Base-by-base conservation (phyloP, 257 asterid species). In the Solanum tarijense region DNA sequence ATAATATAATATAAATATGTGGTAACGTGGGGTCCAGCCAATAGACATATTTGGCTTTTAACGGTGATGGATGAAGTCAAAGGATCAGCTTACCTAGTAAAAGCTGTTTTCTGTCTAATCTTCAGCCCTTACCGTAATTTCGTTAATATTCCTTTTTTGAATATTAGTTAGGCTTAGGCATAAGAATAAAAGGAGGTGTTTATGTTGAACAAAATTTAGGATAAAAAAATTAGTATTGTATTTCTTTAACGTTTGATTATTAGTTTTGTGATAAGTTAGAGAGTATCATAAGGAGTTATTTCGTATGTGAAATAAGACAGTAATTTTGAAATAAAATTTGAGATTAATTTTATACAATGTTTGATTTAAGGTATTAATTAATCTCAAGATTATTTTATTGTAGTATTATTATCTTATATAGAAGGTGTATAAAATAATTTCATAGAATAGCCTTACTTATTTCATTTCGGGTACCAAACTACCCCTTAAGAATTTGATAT, bases 31-130 rank as follows among this genome's bases (percentile, higher is more conserved):
- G 96, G 75, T 93, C 97, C 27, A 87, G 85, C 94, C 8, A 85
- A 86, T 34, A 55, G 74, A 83, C 12, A 89, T 85, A 20, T 62
- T 39, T 83, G 1, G 76, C 66, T 89, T 73, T 88, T 90, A 79
- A 65, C 88, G 34, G 78, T 58, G 89, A 88, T 39, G 86, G 76
- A 79, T 48, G 32, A 90, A 93, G 94, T 94, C 96, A 93, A 94
- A 89, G 83, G 83, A 91, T 92, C 91, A 81, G 89, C 90, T 88
- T 91, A 87, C 89, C 92, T 91, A 85, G 90, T 86, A 88, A 93
- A 90, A 92, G 96, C 94, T 91, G 89, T 88, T 89, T 89, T 89
- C 85, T 90, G 93, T 91, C 91, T 86, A 76, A 76, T 43, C 25
- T 43, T 39, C 83, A 12, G 6, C 35, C 35, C 35, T 75, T 74